Evolutionary conservation across 768 basidiomycete genomes (phyloP).

Genomic region (Hygrocybe coccinea): DNA sequence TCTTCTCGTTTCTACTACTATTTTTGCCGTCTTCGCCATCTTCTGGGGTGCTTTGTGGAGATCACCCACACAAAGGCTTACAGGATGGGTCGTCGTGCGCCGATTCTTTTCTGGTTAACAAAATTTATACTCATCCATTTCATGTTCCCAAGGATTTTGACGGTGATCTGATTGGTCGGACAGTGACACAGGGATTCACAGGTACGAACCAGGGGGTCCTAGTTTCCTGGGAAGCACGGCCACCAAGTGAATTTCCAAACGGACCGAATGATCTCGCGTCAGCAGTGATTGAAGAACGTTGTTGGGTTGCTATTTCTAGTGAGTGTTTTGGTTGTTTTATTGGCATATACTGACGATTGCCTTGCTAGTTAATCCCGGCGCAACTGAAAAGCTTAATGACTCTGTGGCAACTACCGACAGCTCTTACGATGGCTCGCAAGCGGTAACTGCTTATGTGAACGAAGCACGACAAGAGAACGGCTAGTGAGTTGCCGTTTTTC

Average conservation of each 20-base stretch:
- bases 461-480: conserved; percentile 56
- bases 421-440: conserved; percentile 44
- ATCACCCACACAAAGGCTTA: conserved; percentile 36
- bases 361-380: conserved; percentile 38
- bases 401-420: conserved; percentile 38
- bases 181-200: conserved; percentile 38
- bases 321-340: conserved; percentile 17
- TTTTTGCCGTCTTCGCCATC: conserved; percentile 50
- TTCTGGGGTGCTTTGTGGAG: conserved; percentile 55
- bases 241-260: conserved; percentile 42
- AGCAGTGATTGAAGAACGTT: conserved; percentile 45
- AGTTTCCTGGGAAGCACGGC: conserved; percentile 43
- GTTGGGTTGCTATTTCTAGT: conserved; percentile 56
- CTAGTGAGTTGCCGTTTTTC: conserved; percentile 40
- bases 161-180: conserved; percentile 46
- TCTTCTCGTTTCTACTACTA: conserved; percentile 36
- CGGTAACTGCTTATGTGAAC: conserved; percentile 44
- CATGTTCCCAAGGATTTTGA: conserved; percentile 51
- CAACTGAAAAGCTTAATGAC: conserved; percentile 33
- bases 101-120: too few relatives aligned
- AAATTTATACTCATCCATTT: too few relatives aligned
- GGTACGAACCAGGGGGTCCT: conserved; percentile 25
- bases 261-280: conserved; percentile 40
- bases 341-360: not conserved
- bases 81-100: conserved; percentile 56